phyloP scores from a whole-genome alignment of 2,329 filamentous ascomycete genomes.

The Rutstroemia sp. region DNA sequence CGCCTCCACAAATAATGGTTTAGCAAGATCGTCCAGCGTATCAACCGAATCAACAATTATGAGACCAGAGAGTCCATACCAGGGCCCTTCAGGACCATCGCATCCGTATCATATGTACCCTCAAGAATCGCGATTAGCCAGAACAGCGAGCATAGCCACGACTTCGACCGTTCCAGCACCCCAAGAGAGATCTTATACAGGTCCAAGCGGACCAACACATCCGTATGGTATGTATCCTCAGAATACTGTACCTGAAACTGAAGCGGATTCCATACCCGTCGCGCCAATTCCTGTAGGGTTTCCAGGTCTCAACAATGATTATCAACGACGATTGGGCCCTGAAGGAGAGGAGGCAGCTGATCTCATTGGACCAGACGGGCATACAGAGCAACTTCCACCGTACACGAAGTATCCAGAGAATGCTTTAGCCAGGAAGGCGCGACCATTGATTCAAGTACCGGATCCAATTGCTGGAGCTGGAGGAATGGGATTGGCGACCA shows the following conservation, averaged over 20 bases:
- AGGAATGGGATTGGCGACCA: slow-evolving; percentile 52
- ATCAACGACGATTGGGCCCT: slow-evolving; percentile 65
- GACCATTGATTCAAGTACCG: slow-evolving; percentile 22
- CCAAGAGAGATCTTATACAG: slow-evolving; percentile 51
- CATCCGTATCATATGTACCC: slow-evolving; percentile 85
- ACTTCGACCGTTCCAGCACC: slow-evolving; percentile 55
- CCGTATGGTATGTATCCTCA: slow-evolving; percentile 85
- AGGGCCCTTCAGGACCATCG: slow-evolving; percentile 58
- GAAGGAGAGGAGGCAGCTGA: slow-evolving; percentile 83
- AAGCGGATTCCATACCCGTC: slow-evolving; percentile 29
- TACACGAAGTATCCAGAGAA: slow-evolving; percentile 87
- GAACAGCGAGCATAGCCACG: slow-evolving; percentile 60
- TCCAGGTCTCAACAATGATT: slow-evolving; percentile 54
- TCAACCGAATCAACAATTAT: slow-evolving; percentile 22
- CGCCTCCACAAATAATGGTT: slow-evolving; percentile 7
- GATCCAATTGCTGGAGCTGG: slow-evolving; percentile 41
- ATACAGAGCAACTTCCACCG: slow-evolving; percentile 84
- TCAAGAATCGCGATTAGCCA: slow-evolving; percentile 54
- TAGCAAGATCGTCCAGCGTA: slow-evolving; percentile 23
- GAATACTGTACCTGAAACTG: slow-evolving; percentile 52
- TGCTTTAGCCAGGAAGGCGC: slow-evolving; percentile 48
- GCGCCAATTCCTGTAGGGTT: slow-evolving; percentile 65
- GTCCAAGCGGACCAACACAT: slow-evolving; percentile 64
- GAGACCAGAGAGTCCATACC: slow-evolving; percentile 46
- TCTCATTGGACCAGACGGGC: slow-evolving; percentile 79